Conservation (phyloP, 1,284 basidiomycete species). For the Malassezia arunalokei region DNA sequence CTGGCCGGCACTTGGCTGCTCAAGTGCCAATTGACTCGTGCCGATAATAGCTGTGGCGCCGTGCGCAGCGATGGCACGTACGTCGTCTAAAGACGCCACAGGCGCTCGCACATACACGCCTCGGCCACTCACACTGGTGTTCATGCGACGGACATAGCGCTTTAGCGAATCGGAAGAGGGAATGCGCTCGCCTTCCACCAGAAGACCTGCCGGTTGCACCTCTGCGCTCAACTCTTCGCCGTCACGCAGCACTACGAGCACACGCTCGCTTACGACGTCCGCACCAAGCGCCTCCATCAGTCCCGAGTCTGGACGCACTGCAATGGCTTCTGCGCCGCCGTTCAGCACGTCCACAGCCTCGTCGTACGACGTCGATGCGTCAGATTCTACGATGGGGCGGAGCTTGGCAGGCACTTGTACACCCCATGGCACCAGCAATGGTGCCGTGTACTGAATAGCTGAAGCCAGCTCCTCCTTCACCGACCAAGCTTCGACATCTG, state of each 20-base stretch:
- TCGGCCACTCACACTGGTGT: conserved; percentile 30
- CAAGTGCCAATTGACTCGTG: conserved; percentile 22
- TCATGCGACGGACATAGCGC: conserved; percentile 20
- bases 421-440: conserved; percentile 21
- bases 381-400: conserved; percentile 21
- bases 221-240: conserved; percentile 18
- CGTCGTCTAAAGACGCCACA: conserved; percentile 18
- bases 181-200: conserved; percentile 25
- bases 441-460: conserved; percentile 22
- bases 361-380: conserved; percentile 15
- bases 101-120: conserved; percentile 27
- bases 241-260: conserved; percentile 21
- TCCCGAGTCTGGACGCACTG: conserved; percentile 18
- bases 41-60: conserved; percentile 27
- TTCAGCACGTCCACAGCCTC: conserved; percentile 30
- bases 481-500: conserved; percentile 4
- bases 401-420: conserved; percentile 10
- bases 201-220: conserved; percentile 18
- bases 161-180: conserved; percentile 20
- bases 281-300: conserved; percentile 23
- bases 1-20: conserved; percentile 7
- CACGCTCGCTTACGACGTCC: conserved; percentile 20
- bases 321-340: conserved; percentile 30
- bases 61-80: conserved; percentile 18
- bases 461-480: conserved; percentile 8